Conservation (phyloP, 176 grass and related monocot species). For the Miscanthus lutarioriparius region DNA sequence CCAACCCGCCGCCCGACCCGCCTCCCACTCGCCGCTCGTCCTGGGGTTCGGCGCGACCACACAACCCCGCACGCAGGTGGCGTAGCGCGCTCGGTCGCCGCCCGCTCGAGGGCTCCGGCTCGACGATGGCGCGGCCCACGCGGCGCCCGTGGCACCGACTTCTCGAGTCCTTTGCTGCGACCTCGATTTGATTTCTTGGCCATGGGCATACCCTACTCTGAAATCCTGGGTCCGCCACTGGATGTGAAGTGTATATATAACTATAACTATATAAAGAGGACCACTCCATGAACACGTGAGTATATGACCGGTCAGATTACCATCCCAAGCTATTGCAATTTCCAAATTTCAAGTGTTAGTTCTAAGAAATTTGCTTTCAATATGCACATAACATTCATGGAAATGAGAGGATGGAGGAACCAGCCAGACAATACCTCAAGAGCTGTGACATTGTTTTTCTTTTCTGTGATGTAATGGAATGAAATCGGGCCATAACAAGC, state of each 20-base stretch:
- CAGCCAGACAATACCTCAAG: not conserved
- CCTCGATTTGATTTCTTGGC: too few relatives aligned
- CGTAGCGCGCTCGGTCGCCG: too few relatives aligned
- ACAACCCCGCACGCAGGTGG: too few relatives aligned
- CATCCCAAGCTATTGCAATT: not conserved
- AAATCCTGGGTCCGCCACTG: too few relatives aligned
- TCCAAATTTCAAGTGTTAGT: not conserved
- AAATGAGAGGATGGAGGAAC: not conserved
- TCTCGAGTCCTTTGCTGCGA: too few relatives aligned
- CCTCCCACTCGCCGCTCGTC: too few relatives aligned
- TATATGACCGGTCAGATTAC: not conserved
- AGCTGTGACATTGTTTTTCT: not conserved
- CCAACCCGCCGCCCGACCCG: too few relatives aligned
- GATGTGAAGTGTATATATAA: not conserved
- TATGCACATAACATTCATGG: not conserved
- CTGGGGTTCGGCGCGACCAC: too few relatives aligned
- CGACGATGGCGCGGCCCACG: too few relatives aligned
- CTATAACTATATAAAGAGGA: not conserved
- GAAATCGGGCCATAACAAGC: not conserved
- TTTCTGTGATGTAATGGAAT: not conserved
- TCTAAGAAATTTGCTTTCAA: not conserved
- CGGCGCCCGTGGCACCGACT: too few relatives aligned
- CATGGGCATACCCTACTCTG: too few relatives aligned
- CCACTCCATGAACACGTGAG: not conserved
- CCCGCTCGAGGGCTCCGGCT: too few relatives aligned